Evolutionary conservation across 495 filamentous ascomycete genomes (phyloP), one percentile per base, ranked within the genome.

Genomic region (Ramalina intermedia): DNA sequence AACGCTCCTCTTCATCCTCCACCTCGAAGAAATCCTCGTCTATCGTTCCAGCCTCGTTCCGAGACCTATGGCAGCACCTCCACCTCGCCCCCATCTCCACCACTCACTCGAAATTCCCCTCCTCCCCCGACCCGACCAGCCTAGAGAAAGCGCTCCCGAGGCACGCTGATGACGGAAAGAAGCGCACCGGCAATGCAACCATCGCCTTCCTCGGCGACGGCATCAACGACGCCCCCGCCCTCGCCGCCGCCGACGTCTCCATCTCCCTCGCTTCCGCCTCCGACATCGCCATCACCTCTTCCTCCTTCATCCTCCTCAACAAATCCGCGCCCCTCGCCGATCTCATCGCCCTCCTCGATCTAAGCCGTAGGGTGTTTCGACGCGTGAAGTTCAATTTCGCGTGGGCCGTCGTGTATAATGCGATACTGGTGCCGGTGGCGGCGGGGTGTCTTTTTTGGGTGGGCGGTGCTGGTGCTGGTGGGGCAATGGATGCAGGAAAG

Each of bases 341-440:
- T 0, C 71, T 95, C 46, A 70, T 90, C 36, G 81, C 80, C 4
- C 69, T 95, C 20, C 73, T 88, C 1, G 67, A 81, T 35, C 76
- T 95, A 37, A 82, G 78, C 48, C 66, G 68, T 0, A 70, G 71
- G 3, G 86, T 94, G 2, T 90, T 94, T 58, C 65, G 74, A 29
- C 70, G 88, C 14, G 82, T 95, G 54, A 81, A 80, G 59, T 72
- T 91, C 66, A 95, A 95, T 57, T 95, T 94, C 61, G 75, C 63
- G 24, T 95, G 88, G 88, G 88, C 88, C 3, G 63, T 87, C n/a
- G 64, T 93, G 3, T 95, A 94, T 59, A 95, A 95, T 57, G 45
- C 81, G 9, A 59, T 81, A 41, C 78, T 85, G 4, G 62, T 95
- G n/a, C 88, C 88, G 3, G 69, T 95, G 38, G 86, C 88, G 2